Evolutionary conservation across 2,329 filamentous ascomycete species (phyloP).

Genomic region (Sclerotinia minor): DNA sequence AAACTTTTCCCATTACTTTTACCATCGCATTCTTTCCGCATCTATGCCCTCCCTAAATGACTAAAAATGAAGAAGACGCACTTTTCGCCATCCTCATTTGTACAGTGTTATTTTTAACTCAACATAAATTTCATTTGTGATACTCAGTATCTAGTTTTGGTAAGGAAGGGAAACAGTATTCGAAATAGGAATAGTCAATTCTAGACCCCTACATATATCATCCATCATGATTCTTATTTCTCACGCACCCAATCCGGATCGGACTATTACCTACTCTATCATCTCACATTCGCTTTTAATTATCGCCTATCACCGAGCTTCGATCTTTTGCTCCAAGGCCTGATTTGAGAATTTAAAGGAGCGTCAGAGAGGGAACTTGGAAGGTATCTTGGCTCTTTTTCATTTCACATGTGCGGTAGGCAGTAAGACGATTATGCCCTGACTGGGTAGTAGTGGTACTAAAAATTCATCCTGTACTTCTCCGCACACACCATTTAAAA

Average conservation of each 20-base stretch:
- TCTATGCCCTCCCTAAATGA: background rate
- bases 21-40: background rate
- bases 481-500: background rate
- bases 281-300: too few species aligned
- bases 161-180: background rate
- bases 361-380: too few species aligned
- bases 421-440: constrained; percentile 16
- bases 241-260: background rate
- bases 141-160: background rate
- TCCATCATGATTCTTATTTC: background rate
- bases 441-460: background rate
- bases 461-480: background rate
- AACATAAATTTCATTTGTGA: background rate
- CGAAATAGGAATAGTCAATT: background rate
- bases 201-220: background rate
- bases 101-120: background rate
- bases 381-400: background rate
- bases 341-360: background rate
- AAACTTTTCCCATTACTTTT: background rate
- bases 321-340: background rate
- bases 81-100: too few species aligned
- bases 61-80: background rate
- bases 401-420: background rate
- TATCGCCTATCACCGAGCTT: constrained; percentile 2
- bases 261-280: constrained; percentile 6